Evolutionary conservation across 1,284 basidiomycete genomes (phyloP).

Genomic region (Vanrija sp.): DNA sequence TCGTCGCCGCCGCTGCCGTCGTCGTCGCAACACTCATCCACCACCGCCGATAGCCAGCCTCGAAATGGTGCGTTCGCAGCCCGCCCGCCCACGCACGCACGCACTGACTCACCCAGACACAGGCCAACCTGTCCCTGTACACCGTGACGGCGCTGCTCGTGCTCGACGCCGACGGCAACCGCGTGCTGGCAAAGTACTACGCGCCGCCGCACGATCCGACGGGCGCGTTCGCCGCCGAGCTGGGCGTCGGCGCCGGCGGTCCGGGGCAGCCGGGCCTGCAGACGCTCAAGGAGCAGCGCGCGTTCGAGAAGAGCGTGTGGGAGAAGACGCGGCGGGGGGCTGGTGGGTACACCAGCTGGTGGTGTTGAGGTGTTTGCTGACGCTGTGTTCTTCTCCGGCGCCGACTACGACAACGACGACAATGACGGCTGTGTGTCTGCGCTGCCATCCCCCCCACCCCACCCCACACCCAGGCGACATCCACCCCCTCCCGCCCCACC

Average conservation of each 20-base stretch:
- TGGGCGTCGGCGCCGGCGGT: conserved; percentile 40
- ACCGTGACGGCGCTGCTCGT: conserved; percentile 82
- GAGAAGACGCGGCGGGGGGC: conserved; percentile 90
- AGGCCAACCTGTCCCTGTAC: conserved; percentile 79
- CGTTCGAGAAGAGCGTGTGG: conserved; percentile 92
- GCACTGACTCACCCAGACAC: conserved; percentile 1
- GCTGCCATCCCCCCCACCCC: too few species aligned
- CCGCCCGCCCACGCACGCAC: too few species aligned
- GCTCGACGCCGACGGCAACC: conserved; percentile 89
- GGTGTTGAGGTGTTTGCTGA: neutral
- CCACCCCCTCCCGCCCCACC: conserved; percentile 79
- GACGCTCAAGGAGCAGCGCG: conserved; percentile 85
- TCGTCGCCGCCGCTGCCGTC: too few species aligned
- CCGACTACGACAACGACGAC: neutral
- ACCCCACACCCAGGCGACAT: conserved; percentile 69
- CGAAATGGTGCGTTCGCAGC: neutral
- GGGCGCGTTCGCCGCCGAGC: conserved; percentile 49
- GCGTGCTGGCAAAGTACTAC: conserved; percentile 95
- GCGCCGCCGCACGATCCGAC: conserved; percentile 51
- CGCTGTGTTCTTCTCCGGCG: neutral
- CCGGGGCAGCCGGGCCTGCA: conserved; percentile 45
- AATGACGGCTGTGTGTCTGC: too few species aligned
- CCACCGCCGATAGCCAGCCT: neutral
- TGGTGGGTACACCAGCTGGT: conserved; percentile 56
- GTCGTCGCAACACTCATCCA: too few species aligned